Percentiles rank a stretch among this genome's conserved stretches.
Evolutionary conservation across 1,284 basidiomycete species (phyloP).

Genomic region (Cutaneotrichosporon sp.): DNA sequence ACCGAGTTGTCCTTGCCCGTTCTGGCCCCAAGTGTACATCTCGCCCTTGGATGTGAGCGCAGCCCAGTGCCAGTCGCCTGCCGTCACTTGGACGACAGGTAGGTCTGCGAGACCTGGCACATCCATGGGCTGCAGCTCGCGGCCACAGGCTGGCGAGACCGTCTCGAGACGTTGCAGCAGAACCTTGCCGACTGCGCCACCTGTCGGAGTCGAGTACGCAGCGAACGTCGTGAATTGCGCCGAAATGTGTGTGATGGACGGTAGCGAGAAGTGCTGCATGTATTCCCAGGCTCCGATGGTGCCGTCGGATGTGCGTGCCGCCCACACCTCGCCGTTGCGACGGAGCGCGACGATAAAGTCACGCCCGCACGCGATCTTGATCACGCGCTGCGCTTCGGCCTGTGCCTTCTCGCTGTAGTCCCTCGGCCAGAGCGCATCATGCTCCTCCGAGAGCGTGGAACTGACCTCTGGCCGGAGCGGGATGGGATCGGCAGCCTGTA

Average conservation of each 20-base stretch:
- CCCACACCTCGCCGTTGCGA: conserved; percentile 51
- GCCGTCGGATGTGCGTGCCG: neutral
- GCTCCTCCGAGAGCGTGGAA: conserved; percentile 49
- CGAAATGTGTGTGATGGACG: conserved; percentile 64
- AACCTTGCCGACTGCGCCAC: conserved; percentile 42
- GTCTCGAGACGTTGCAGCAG: conserved; percentile 41
- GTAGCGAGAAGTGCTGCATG: conserved; percentile 44
- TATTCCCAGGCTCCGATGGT: conserved; percentile 44
- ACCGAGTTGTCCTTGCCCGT: conserved; percentile 74
- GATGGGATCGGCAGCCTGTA: conserved; percentile 27
- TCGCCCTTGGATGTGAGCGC: conserved; percentile 75
- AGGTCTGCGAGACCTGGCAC: conserved; percentile 69
- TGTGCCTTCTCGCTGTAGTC: conserved; percentile 34
- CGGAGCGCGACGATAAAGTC: conserved; percentile 70
- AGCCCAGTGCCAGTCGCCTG: conserved; percentile 86
- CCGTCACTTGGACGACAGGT: conserved; percentile 73
- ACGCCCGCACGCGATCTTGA: conserved; percentile 73
- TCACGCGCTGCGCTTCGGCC: conserved; percentile 57
- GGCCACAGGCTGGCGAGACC: conserved; percentile 5
- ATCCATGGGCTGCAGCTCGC: conserved; percentile 57
- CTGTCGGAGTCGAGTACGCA: conserved; percentile 68
- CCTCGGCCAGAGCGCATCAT: conserved; percentile 50
- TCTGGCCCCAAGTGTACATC: conserved; percentile 79
- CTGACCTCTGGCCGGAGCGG: conserved; percentile 50
- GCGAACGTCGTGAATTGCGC: conserved; percentile 77